Base-by-base conservation (phyloP, 768 basidiomycete species). In the Mycena chlorophos region DNA sequence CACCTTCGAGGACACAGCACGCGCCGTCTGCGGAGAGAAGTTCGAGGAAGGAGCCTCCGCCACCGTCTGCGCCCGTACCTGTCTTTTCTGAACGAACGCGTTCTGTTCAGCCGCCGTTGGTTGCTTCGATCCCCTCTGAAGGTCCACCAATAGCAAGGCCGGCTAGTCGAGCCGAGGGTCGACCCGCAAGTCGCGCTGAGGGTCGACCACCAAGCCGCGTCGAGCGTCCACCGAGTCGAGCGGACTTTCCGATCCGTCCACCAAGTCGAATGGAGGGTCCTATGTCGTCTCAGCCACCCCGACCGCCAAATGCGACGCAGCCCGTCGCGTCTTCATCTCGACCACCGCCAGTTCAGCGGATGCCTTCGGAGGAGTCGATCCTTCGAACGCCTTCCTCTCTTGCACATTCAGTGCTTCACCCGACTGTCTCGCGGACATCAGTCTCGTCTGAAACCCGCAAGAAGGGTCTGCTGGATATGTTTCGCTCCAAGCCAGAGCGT, bases 341-440 rank as follows among this genome's bases (percentile, higher is more conserved):
- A 17, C 59, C 40, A 42, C 8, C 22, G 49, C 37, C 66, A 58
- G 50, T 74, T 20, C 68, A 73, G 38, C 73, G 73, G 27, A 64
- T 69, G 34, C 67, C 71, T 19, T 80, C 79, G 13, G 72, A 79
- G 50, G 85, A 85, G 43, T 77, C 80, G 8, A 71, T 83, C 34
- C 75, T 87, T 30, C 78, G 76, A 63, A 88, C 86, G 0, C 85
- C 86, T 4, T 87, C 86, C 13, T 87, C 87, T 1, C 76, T 87
- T 17, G 81, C 82, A 3, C 79, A 73, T 0, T 79, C 79, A 10
- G 69, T 76, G 54, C 66, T 78, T 4, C 77, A 77, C 49, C 70
- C 77, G 13, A 73, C 75, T 17, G 55, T 60, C 31, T 77, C 77
- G 14, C 74, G 71, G 13, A 71, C 73, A 37, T 75, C 79, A 17